These are phyloP conservation scores for Scleroderma bovista DNA, from an alignment of 768 basidiomycete species.

Conservation along the genomic window DNA sequence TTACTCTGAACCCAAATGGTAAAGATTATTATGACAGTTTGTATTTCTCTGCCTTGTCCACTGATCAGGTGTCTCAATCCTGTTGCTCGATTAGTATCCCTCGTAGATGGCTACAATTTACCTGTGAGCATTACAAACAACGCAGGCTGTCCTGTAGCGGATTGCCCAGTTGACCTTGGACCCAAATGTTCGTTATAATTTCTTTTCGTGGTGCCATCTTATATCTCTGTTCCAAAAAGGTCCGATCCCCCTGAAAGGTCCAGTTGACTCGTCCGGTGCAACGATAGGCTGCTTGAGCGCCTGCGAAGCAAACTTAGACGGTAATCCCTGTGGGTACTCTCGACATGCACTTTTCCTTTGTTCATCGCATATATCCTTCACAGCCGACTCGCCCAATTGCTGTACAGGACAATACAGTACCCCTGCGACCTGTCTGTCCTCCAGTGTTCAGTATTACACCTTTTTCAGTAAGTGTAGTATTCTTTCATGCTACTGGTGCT, in stretches of 20 bases:
- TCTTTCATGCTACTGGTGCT: neutral
- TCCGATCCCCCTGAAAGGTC: constrained; percentile 46
- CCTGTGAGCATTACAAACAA: constrained; percentile 55
- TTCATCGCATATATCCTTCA: neutral
- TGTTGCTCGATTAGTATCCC: constrained; percentile 38
- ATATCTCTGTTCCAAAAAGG: constrained; percentile 26
- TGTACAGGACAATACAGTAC: constrained; percentile 54
- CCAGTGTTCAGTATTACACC: constrained; percentile 35
- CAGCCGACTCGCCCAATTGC: constrained; percentile 58
- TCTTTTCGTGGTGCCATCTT: neutral
- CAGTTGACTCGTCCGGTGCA: constrained; percentile 47
- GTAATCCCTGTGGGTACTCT: constrained; percentile 23
- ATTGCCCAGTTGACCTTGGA: constrained; percentile 58
- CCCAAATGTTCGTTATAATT: constrained; percentile 41
- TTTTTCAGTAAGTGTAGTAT: constrained; percentile 39
- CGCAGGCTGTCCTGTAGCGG: constrained; percentile 47
- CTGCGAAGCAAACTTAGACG: constrained; percentile 38
- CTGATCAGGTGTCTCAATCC: neutral
- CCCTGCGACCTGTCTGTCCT: constrained; percentile 49
- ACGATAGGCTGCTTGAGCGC: constrained; percentile 60
- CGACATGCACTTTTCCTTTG: neutral
- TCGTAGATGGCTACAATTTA: constrained; percentile 64
- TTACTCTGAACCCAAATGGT: constrained; percentile 45
- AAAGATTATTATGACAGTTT: constrained; percentile 58
- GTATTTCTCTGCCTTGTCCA: neutral